These are phyloP conservation scores for Waltergamsia citrina DNA, from an alignment of 2,329 filamentous ascomycete genomes.

Conservation along the genomic window DNA sequence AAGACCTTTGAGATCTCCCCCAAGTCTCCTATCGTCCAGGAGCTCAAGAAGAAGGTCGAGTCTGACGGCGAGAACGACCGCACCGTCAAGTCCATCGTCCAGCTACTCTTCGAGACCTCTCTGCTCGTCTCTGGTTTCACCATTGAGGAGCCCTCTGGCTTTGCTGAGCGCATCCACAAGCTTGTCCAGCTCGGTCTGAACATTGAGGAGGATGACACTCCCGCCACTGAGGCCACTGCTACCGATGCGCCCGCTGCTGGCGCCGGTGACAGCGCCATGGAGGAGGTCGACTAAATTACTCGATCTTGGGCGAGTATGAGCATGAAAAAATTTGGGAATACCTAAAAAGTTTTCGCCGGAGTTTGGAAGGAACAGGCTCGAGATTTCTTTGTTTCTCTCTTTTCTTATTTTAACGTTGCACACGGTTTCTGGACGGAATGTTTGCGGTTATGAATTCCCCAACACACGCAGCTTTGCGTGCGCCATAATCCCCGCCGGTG, in stretches of 20 bases:
- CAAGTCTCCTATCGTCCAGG: slow-evolving; percentile 94
- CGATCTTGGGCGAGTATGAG: background rate
- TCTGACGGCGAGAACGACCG: slow-evolving; percentile 95
- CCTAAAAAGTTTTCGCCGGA: slow-evolving; percentile 31
- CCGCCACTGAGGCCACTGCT: slow-evolving; percentile 41
- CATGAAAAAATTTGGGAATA: slow-evolving; percentile 21
- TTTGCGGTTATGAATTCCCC: slow-evolving; percentile 19
- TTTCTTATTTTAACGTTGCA: slow-evolving; percentile 8
- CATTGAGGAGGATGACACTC: slow-evolving; percentile 82
- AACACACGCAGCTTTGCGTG: slow-evolving; percentile 15
- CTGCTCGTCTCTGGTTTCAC: slow-evolving; percentile 98
- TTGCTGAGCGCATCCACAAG: slow-evolving; percentile 99
- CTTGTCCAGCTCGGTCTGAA: slow-evolving; percentile 95
- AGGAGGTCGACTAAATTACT: slow-evolving; percentile 87
- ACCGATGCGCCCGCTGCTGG: slow-evolving; percentile 46
- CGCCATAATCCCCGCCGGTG: slow-evolving; percentile 20
- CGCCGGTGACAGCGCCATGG: slow-evolving; percentile 90
- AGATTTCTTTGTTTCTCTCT: slow-evolving; percentile 4
- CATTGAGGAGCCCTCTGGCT: slow-evolving; percentile 96
- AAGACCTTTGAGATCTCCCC: slow-evolving; percentile 99
- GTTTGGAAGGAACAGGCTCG: slow-evolving; percentile 22
- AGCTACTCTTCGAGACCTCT: slow-evolving; percentile 97
- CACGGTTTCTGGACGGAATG: slow-evolving; percentile 20
- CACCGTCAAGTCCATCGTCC: slow-evolving; percentile 98
- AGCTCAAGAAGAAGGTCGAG: slow-evolving; percentile 99